Conservation (phyloP, 2,329 filamentous ascomycete species). For the Dactylonectria estremocensis region DNA sequence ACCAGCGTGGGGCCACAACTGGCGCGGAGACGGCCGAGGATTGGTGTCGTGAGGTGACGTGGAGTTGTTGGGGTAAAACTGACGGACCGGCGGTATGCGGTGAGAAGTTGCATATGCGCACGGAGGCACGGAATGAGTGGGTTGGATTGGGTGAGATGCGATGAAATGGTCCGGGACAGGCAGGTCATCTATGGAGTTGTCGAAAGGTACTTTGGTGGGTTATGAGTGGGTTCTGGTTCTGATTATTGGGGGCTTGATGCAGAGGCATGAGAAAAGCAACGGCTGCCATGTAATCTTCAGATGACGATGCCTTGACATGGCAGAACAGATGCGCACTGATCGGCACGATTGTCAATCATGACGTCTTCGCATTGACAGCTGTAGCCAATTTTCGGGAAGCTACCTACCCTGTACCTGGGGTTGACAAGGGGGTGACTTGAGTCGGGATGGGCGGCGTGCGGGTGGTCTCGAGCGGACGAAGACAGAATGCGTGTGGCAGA, state of each 20-base stretch:
- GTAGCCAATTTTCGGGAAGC: not conserved
- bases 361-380: not conserved
- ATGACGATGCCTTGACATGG: not conserved
- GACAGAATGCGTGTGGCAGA: constrained; percentile 11
- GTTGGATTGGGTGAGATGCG: constrained; percentile 21
- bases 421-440: constrained; percentile 7
- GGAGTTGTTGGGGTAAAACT: constrained; percentile 38
- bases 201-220: not conserved
- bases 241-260: not conserved
- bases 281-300: not conserved
- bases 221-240: not conserved
- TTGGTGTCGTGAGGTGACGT: constrained; percentile 25
- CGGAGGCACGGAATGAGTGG: constrained; percentile 16
- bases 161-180: constrained; percentile 15
- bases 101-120: constrained; percentile 40
- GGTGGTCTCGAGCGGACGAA: constrained; percentile 6
- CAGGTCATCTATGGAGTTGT: constrained; percentile 7
- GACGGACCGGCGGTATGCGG: constrained; percentile 38
- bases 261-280: no score
- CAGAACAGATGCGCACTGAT: not conserved
- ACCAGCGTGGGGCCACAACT: constrained; percentile 14
- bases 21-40: constrained; percentile 14
- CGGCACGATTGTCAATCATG: not conserved
- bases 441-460: constrained; percentile 3
- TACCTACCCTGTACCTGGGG: constrained; percentile 30